Evolutionary conservation across 192 early-diverging fungal genomes (phyloP), one percentile per base, ranked within the genome.

Genomic region (Umbelopsis sp.): DNA sequence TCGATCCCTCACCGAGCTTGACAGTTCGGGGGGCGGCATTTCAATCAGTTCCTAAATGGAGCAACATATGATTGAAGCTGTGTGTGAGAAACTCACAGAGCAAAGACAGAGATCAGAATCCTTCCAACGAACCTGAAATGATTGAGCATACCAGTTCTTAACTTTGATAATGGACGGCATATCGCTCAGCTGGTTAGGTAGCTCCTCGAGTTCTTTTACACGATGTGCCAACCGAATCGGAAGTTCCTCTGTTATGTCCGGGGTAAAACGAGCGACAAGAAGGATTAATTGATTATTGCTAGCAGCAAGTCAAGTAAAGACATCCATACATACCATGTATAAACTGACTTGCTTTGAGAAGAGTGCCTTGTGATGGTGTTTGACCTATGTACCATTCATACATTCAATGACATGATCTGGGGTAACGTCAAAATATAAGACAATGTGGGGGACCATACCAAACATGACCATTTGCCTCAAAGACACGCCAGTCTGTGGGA

Each of bases 391-490:
- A 48, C 46, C 37, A 33, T 64, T 21, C 12, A 20, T 47, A 53
- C 25, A 47, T 33, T 10, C 11, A 52, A 15, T 4, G 11, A 10
- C 18, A 25, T 12, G 33, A 27, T 49, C 27, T 68, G 15, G 30
- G 23, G 37, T 45, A 23, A 22, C 52, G 50, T 55, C 25, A 58
- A 20, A 49, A 58, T 64, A 30, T 45, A 30, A 35, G 50, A 9
- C 3, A 52, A 52, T 12, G 21, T 8, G 10, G 18, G 30, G 58
- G 30, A 46, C 23, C 78, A 51, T 84, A 86, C 96, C 95, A 88
- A 97, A 98, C 86, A 96, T 87, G 55, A 97, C 95, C 93, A 98
- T 95, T 80, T 98, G 93, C 67, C 88, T 88, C 52, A 98, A 81
- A 25, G 95, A 97, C 21, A 98, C 94, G 18, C 93, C 91, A 2